phyloP scores from a whole-genome alignment of 164 flowering plant genomes.

The Umbilicus rupestris region DNA sequence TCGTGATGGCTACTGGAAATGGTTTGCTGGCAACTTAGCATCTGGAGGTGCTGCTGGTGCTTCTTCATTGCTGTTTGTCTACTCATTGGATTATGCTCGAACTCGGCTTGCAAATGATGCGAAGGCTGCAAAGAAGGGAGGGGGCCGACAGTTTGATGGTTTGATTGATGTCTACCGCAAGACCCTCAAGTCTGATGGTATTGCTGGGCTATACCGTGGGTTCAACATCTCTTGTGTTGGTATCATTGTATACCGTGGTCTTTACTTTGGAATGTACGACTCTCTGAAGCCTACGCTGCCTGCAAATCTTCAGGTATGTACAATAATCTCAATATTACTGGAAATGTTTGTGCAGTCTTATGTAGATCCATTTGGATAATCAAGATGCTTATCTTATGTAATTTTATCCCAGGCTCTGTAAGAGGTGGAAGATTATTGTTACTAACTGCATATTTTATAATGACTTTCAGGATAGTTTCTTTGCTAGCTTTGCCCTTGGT shows the following conservation, averaged over 20 bases:
- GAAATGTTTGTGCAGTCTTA: neutral
- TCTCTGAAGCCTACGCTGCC: constrained; percentile 71
- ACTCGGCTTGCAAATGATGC: constrained; percentile 82
- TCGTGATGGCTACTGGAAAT: constrained; percentile 74
- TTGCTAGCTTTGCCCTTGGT: constrained; percentile 60
- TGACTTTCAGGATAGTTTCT: constrained; percentile 56
- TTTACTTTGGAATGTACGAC: constrained; percentile 83
- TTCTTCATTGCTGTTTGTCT: constrained; percentile 68
- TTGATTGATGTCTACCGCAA: constrained; percentile 72
- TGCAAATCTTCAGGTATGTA: constrained; percentile 49
- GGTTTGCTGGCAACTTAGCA: constrained; percentile 81
- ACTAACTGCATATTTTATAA: neutral
- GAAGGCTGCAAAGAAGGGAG: constrained; percentile 79
- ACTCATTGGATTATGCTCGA: constrained; percentile 74
- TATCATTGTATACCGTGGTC: constrained; percentile 72
- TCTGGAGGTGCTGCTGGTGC: constrained; percentile 96
- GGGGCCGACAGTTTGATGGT: constrained; percentile 71
- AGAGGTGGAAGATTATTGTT: neutral
- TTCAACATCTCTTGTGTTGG: constrained; percentile 79
- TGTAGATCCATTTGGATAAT: too few species aligned
- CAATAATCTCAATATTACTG: neutral
- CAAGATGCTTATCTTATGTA: neutral
- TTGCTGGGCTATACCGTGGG: constrained; percentile 84
- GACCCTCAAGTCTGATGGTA: constrained; percentile 56
- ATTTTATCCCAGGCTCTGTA: too few species aligned